A percentile compares a stretch with the other conserved stretches of the same genome.
These are phyloP conservation scores for Boletellus ananas DNA, from an alignment of 768 basidiomycete genomes.

Conservation along the genomic window DNA sequence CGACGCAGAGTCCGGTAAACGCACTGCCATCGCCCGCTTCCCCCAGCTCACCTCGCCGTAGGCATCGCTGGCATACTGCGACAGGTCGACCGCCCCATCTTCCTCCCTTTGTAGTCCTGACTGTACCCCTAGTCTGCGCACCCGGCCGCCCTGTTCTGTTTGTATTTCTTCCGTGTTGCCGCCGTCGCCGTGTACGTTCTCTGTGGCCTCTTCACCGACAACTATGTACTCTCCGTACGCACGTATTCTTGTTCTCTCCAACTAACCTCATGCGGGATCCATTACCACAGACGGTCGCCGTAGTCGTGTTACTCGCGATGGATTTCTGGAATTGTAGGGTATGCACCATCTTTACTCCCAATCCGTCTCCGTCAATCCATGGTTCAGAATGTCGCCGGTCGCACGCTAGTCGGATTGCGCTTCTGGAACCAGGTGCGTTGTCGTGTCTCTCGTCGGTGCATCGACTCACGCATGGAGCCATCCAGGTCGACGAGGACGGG, in stretches of 20 bases:
- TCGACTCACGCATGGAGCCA: constrained; percentile 2
- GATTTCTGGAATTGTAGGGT: constrained; percentile 99
- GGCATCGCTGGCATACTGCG: constrained; percentile 73
- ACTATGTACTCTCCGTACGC: constrained; percentile 90
- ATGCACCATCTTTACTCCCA: constrained; percentile 17
- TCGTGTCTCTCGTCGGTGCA: background rate
- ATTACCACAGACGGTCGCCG: constrained; percentile 67
- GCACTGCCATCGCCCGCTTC: background rate
- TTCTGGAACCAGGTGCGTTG: constrained; percentile 89
- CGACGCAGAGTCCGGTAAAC: constrained; percentile 74
- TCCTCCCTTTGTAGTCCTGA: constrained; percentile 13
- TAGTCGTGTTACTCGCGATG: constrained; percentile 91
- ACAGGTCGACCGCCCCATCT: constrained; percentile 46
- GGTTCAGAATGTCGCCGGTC: constrained; percentile 82
- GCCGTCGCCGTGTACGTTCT: constrained; percentile 93
- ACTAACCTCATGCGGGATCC: background rate
- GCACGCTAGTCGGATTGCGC: constrained; percentile 89
- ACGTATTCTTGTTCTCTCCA: background rate
- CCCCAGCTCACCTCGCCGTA: constrained; percentile 23
- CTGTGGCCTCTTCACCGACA: constrained; percentile 84
- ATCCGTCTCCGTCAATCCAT: constrained; percentile 1
- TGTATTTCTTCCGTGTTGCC: constrained; percentile 82
- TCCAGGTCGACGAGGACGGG: constrained; percentile 90
- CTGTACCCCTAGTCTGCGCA: constrained; percentile 61
- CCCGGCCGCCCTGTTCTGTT: constrained; percentile 77